phyloP scores from a whole-genome alignment of 371 early-diverging fungal species.

The Mucor indicus region DNA sequence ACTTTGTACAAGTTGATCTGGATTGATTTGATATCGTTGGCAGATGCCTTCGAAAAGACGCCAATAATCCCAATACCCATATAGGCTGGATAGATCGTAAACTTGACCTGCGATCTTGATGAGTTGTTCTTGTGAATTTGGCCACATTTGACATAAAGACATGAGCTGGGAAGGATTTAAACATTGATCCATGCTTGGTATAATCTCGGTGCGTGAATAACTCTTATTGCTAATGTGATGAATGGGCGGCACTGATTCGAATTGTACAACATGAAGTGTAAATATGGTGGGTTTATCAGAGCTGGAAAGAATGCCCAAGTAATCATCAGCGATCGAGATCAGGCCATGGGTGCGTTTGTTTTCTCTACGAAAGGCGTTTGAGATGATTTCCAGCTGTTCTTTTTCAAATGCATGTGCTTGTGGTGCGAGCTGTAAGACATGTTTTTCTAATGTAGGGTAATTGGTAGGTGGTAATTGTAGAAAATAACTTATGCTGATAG shows the following conservation, averaged over 20 bases:
- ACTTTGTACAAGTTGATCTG: constrained; percentile 16
- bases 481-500: constrained; percentile 28
- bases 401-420: constrained; percentile 15
- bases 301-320: constrained; percentile 15
- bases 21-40: constrained; percentile 27
- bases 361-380: constrained; percentile 6
- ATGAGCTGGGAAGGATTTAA: constrained; percentile 25
- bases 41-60: constrained; percentile 40
- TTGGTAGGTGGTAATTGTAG: constrained; percentile 42
- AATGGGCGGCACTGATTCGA: neutral
- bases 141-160: constrained; percentile 28
- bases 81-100: constrained; percentile 27
- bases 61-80: constrained; percentile 47
- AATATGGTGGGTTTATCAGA: constrained; percentile 6
- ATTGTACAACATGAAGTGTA: constrained; percentile 15
- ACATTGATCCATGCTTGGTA: neutral
- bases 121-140: constrained; percentile 16
- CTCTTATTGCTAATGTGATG: neutral
- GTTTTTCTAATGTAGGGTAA: constrained; percentile 45
- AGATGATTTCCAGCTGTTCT: constrained; percentile 18
- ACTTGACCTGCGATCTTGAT: constrained; percentile 18
- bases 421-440: constrained; percentile 20
- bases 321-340: constrained; percentile 2
- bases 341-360: constrained; percentile 10
- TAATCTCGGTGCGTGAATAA: neutral